These are phyloP conservation scores for Penicillium sp. DNA, from an alignment of 2,329 filamentous ascomycete genomes.

Conservation along the genomic window DNA sequence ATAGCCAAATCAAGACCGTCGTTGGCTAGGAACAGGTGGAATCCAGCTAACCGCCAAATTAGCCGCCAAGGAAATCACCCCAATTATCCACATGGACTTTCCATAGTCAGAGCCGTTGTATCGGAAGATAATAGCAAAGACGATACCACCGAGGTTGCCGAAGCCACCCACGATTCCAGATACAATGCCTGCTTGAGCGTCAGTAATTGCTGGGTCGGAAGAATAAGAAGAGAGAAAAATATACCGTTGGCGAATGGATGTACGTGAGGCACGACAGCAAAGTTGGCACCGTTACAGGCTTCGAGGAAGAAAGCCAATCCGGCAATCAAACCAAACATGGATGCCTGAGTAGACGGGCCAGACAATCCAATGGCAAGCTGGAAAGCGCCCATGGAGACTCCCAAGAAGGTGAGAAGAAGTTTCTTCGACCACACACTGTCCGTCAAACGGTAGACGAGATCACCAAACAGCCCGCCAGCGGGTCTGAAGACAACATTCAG, in stretches of 20 bases:
- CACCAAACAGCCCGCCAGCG: constrained; percentile 53
- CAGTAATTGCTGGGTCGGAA: background rate
- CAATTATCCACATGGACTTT: constrained; percentile 78
- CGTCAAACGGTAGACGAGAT: constrained; percentile 56
- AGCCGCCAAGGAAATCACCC: constrained; percentile 69
- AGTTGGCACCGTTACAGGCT: constrained; percentile 83
- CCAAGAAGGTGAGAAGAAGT: constrained; percentile 58
- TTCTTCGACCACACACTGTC: constrained; percentile 65
- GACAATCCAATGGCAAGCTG: constrained; percentile 64
- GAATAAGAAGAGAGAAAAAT: constrained; percentile 12
- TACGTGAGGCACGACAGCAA: constrained; percentile 82
- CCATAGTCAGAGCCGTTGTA: constrained; percentile 70
- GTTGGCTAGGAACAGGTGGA: constrained; percentile 52
- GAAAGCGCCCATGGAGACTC: constrained; percentile 59
- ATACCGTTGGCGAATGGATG: constrained; percentile 78
- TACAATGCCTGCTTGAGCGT: constrained; percentile 52
- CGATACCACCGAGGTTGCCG: constrained; percentile 81
- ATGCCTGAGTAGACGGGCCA: constrained; percentile 61
- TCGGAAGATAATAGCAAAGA: constrained; percentile 82
- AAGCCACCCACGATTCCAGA: constrained; percentile 76
- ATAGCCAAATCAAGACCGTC: background rate
- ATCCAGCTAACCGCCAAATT: constrained; percentile 69
- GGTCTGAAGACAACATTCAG: constrained; percentile 53
- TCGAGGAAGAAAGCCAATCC: constrained; percentile 81
- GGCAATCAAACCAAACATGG: constrained; percentile 75